Percentiles rank a stretch among this genome's conserved stretches.
phyloP scores from a whole-genome alignment of 208 protist genomes.

The Trypanosoma congolense region DNA sequence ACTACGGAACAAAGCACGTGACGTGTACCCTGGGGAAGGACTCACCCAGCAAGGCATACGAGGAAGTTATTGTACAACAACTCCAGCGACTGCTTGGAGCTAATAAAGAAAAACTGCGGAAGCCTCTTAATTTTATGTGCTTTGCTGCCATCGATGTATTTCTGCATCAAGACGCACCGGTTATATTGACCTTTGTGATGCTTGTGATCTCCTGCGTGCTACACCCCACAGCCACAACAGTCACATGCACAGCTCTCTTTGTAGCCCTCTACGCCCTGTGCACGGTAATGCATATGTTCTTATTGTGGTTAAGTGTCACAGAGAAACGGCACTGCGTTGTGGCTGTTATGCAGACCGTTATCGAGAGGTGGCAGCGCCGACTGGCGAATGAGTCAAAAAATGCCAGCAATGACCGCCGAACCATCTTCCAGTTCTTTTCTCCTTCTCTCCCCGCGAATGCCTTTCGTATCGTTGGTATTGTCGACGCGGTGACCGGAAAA shows the following conservation, averaged over 20 bases:
- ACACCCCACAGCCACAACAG: slow-evolving; percentile 36
- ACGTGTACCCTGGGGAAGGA: neutral
- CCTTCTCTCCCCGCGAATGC: slow-evolving; percentile 58
- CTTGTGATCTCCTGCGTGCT: slow-evolving; percentile 58
- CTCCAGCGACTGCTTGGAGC: slow-evolving; percentile 47
- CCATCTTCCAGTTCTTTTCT: slow-evolving; percentile 52
- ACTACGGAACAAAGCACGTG: neutral
- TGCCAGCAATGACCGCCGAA: slow-evolving; percentile 63
- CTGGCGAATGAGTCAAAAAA: slow-evolving; percentile 39
- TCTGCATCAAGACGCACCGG: slow-evolving; percentile 53
- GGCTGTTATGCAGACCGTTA: slow-evolving; percentile 52
- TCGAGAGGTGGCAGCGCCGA: slow-evolving; percentile 48
- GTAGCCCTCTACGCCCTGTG: slow-evolving; percentile 55
- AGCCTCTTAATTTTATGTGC: slow-evolving; percentile 32
- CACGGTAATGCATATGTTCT: slow-evolving; percentile 55
- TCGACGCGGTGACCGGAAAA: slow-evolving; percentile 53
- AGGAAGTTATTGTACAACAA: slow-evolving; percentile 51
- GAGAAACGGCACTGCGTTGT: slow-evolving; percentile 70
- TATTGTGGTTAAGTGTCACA: slow-evolving; percentile 71
- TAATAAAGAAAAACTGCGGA: slow-evolving; percentile 31
- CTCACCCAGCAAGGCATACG: slow-evolving; percentile 21
- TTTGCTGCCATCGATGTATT: slow-evolving; percentile 42
- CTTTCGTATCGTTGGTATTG: slow-evolving; percentile 74
- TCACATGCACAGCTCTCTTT: slow-evolving; percentile 61
- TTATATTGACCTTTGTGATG: slow-evolving; percentile 56